These are phyloP conservation scores for Cryphonectria nitschkei DNA, from an alignment of 2,329 filamentous ascomycete species.

Conservation along the genomic window DNA sequence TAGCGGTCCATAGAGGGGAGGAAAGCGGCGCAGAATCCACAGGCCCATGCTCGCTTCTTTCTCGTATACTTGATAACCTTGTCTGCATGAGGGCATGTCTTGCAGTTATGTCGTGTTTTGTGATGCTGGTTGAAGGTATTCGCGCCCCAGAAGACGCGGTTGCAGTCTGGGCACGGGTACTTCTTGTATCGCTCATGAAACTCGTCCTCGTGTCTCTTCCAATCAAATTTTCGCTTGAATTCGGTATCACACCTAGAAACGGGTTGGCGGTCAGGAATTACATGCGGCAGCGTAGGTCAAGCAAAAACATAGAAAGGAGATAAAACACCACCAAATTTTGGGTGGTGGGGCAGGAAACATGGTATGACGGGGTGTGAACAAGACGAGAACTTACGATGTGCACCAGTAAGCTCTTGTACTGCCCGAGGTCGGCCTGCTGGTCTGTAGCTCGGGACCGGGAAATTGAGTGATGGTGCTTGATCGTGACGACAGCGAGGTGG, in stretches of 20 bases:
- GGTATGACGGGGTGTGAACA: not conserved
- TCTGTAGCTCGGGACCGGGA: slow-evolving; percentile 43
- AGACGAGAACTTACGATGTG: slow-evolving; percentile 46
- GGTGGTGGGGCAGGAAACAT: no score
- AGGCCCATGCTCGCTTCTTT: slow-evolving; percentile 69
- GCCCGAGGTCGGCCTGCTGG: slow-evolving; percentile 37
- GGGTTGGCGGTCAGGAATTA: slow-evolving; percentile 40
- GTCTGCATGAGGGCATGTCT: slow-evolving; percentile 67
- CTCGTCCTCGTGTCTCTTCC: slow-evolving; percentile 71
- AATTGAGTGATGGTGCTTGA: slow-evolving; percentile 39
- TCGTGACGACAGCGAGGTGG: slow-evolving; percentile 39
- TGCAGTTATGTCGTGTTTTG: slow-evolving; percentile 65
- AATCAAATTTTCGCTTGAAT: slow-evolving; percentile 70
- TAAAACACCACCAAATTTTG: not conserved
- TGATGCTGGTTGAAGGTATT: slow-evolving; percentile 73
- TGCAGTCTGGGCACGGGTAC: slow-evolving; percentile 70
- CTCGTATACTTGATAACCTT: slow-evolving; percentile 63
- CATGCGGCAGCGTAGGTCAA: not conserved
- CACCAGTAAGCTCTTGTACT: slow-evolving; percentile 57
- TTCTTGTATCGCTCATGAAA: slow-evolving; percentile 71
- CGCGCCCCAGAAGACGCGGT: slow-evolving; percentile 69
- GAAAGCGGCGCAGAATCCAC: slow-evolving; percentile 68
- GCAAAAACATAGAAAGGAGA: slow-evolving; percentile 16
- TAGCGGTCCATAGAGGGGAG: slow-evolving; percentile 67
- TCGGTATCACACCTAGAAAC: slow-evolving; percentile 59